These are phyloP conservation scores for Mimosa bimucronata DNA, from an alignment of 306 rosid species.

Conservation along the genomic window DNA sequence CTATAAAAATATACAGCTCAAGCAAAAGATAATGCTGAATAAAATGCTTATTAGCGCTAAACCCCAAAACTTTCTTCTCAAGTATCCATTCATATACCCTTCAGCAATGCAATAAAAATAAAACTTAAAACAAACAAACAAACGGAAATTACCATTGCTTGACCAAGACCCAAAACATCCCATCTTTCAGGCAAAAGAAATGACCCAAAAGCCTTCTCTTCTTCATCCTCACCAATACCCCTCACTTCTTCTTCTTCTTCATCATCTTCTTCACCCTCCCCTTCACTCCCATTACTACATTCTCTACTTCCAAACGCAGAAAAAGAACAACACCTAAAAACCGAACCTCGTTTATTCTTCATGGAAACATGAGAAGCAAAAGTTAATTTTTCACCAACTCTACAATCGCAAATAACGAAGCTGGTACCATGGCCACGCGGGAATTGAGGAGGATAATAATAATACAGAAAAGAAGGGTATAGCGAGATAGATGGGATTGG, in stretches of 20 bases:
- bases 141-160: constrained; percentile 78
- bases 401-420: constrained; percentile 39
- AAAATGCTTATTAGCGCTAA: constrained; percentile 7
- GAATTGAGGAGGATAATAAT: not conserved
- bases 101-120: constrained; percentile 12
- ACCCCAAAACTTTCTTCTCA: not conserved
- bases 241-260: constrained; percentile 36
- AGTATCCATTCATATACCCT: not conserved
- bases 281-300: constrained; percentile 39
- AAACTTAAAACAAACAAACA: not conserved
- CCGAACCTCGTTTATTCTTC: constrained; percentile 26
- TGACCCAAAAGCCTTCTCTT: constrained; percentile 39
- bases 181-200: constrained; percentile 68
- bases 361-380: constrained; percentile 28
- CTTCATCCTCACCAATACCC: constrained; percentile 35
- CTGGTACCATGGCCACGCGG: not conserved
- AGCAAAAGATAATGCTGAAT: not conserved
- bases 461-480: constrained; percentile 31
- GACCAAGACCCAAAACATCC: constrained; percentile 98
- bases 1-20: not conserved
- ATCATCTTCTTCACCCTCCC: constrained; percentile 39
- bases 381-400: not conserved
- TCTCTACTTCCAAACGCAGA: constrained; percentile 21
- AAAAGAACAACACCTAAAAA: constrained; percentile 30
- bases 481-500: constrained; percentile 40